A percentile compares a stretch with the other conserved stretches of the same genome.
phyloP scores from a whole-genome alignment of 2,329 filamentous ascomycete genomes.

The Aspergillus amoenus region DNA sequence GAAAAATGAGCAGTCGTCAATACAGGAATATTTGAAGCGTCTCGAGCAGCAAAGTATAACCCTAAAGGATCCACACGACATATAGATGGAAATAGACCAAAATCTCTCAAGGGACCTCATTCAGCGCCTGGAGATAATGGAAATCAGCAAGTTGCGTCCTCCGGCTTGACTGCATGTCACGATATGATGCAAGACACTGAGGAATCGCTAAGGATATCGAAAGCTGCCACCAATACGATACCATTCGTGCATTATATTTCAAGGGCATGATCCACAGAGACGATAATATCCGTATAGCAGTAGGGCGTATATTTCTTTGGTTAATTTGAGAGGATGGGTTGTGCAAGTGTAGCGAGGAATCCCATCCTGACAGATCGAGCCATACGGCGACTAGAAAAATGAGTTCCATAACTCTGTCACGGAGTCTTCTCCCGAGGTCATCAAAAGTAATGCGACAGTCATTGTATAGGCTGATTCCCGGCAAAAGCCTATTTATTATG shows the following conservation, averaged over 20 bases:
- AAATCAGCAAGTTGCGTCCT: not conserved
- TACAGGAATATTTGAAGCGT: not conserved
- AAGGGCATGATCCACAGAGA: not conserved
- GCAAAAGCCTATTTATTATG: too few relatives aligned
- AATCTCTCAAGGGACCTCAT: not conserved
- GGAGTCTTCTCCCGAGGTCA: too few relatives aligned
- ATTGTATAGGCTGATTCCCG: too few relatives aligned
- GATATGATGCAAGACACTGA: not conserved
- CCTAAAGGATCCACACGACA: not conserved
- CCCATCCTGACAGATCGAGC: too few relatives aligned
- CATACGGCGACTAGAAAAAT: too few relatives aligned
- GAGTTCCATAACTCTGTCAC: too few relatives aligned
- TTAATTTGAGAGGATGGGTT: not conserved
- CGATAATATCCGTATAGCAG: not conserved
- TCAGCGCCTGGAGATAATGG: not conserved
- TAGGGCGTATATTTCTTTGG: not conserved
- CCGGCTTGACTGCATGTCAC: not conserved
- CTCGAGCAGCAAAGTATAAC: not conserved
- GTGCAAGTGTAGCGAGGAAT: not conserved
- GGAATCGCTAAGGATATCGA: not conserved
- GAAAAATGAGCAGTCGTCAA: not conserved
- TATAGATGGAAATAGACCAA: not conserved
- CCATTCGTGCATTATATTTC: not conserved
- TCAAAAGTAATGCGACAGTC: too few relatives aligned
- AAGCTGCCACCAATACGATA: not conserved